Evolutionary conservation across 768 basidiomycete genomes (phyloP).

Genomic region (Lactifluus echinatus): DNA sequence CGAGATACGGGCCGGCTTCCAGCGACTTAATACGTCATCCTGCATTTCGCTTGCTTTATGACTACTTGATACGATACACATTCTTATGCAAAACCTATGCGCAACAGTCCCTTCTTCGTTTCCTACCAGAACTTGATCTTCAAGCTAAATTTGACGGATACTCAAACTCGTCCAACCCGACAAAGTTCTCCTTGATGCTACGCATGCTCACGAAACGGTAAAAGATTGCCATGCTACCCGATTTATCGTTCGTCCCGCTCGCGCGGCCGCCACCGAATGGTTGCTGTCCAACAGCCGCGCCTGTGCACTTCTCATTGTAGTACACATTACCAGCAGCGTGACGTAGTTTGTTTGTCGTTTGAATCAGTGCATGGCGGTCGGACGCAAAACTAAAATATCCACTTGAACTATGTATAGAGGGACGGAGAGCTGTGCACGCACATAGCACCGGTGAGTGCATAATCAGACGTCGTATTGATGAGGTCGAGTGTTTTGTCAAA

Average conservation of each 20-base stretch:
- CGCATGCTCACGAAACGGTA: constrained; percentile 80
- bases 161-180: constrained; percentile 64
- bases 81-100: neutral
- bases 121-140: constrained; percentile 16
- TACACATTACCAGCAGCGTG: constrained; percentile 95
- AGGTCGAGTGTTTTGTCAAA: constrained; percentile 82
- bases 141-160: constrained; percentile 86
- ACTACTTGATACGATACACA: neutral
- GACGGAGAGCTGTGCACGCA: constrained; percentile 32
- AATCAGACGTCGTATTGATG: constrained; percentile 77
- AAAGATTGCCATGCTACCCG: constrained; percentile 72
- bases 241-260: constrained; percentile 97
- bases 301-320: constrained; percentile 97
- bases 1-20: neutral
- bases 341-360: constrained; percentile 73
- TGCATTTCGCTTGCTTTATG: too few relatives aligned
- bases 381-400: constrained; percentile 55
- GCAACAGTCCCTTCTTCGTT: neutral
- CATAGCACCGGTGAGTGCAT: constrained; percentile 95
- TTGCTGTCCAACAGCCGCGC: constrained; percentile 96
- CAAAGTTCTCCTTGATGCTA: constrained; percentile 96
- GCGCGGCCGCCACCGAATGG: constrained; percentile 93
- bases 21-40: too few relatives aligned
- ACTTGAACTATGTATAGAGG: constrained; percentile 13
- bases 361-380: constrained; percentile 72